These are phyloP conservation scores for Fusarium irregulare DNA, from an alignment of 2,329 filamentous ascomycete species.

Conservation along the genomic window DNA sequence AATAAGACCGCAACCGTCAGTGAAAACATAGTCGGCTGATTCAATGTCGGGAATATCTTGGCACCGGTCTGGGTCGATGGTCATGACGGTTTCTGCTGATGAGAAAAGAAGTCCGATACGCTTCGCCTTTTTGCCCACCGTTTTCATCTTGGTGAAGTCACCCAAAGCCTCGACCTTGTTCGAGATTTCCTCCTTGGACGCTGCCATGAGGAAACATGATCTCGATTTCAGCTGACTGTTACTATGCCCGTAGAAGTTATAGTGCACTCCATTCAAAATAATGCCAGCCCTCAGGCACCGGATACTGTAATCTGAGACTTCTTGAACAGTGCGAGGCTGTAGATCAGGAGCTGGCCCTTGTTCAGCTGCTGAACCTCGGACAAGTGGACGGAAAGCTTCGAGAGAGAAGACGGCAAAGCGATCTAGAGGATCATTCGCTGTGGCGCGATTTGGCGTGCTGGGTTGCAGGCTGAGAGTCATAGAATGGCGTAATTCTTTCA, in stretches of 20 bases:
- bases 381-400: not conserved
- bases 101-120: not conserved
- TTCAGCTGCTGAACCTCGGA: not conserved
- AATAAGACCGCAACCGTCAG: slow-evolving; percentile 3
- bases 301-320: slow-evolving; percentile 9
- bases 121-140: slow-evolving; percentile 1
- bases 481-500: not conserved
- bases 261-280: not conserved
- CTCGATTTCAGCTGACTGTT: slow-evolving; percentile 7
- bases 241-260: slow-evolving; percentile 10
- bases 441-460: not conserved
- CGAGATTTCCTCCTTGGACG: not conserved
- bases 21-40: not conserved
- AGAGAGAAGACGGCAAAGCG: not conserved
- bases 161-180: not conserved
- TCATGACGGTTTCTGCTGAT: not conserved
- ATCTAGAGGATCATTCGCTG: not conserved
- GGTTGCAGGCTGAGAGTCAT: not conserved
- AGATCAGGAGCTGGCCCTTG: not conserved
- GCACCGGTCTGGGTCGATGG: not conserved
- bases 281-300: slow-evolving; percentile 1
- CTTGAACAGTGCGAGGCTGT: not conserved
- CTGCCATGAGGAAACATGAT: not conserved
- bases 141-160: slow-evolving; percentile 5
- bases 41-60: slow-evolving; percentile 4